Base-by-base conservation (phyloP, 768 basidiomycete genomes). In the Filobasidium wieringae region DNA sequence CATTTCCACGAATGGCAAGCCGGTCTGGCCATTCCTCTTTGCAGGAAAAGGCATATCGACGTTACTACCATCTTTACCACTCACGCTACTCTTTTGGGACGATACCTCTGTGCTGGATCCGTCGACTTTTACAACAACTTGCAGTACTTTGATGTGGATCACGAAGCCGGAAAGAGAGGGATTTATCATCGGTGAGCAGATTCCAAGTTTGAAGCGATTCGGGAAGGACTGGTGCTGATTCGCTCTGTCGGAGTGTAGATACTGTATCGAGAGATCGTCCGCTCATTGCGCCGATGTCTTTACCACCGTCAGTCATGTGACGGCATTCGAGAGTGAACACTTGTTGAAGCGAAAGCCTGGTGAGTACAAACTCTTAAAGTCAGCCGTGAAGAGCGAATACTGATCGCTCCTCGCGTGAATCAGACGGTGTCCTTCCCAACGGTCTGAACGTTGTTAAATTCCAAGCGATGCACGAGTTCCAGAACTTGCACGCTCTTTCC, bases 1-100 rank as follows among this genome's bases (percentile, higher is more conserved):
- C 95, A 99, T 75, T 95, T 99, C 78, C 95, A 99, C 74, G 95
- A 99, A 75, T 99, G 95, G 95, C 95, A 97, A 72, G 93, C 91
- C 8, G 92, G 93, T 43, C 82, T 95, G 45, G 89, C 92, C 26
- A 95, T 96, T 56, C 75, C 75, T 2, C 80, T 97, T 14, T 93
- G 89, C 75, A 80, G 95, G 63, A 97, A 95, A 76, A 81, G 95
- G 53, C 92, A 95, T 71, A 85, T 99, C 70, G 95, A 99, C 76
- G 85, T 99, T 63, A 96, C 93, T 41, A 97, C 95, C 71, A 86
- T 97, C 66, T 97, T 97, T 76, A 97, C 93, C 19, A 97, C 93
- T 31, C 93, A 97, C 72, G 95, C 95, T 9, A 99, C 95, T 8
- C 84, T 99, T 34, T 87, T 99, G 57, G 95, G 95, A 17, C 88